Base-by-base conservation (phyloP, 2,329 filamentous ascomycete genomes). In the Alternaria arbusti region DNA sequence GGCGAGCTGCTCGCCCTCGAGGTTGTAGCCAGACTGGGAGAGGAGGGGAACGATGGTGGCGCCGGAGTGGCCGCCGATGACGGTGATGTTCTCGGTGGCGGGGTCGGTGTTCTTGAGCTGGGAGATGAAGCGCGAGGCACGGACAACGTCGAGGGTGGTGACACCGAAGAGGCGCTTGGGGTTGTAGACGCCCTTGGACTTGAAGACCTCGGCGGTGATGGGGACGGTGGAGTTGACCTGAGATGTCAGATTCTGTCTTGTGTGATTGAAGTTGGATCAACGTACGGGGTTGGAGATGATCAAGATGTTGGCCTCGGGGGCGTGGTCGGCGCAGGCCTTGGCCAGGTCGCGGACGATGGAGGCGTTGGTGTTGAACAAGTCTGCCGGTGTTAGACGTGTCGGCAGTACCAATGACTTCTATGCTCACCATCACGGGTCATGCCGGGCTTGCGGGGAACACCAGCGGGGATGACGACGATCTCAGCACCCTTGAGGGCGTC, bases 361-460 rank as follows among this genome's bases (percentile, higher is more conserved):
- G 84, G 96, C 96, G 85, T 99, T 99, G 88, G 95, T 99, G 90
- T 98, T 98, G 94, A 99, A 99, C 71, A 99, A 91, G 83, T 99
- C 95, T 89, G 63, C 43, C 11, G 47, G 32, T 6, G 58, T 74
- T 49, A 76, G 64, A 46, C 32, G 45, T 57, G 59, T 30, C 45
- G 47, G 56, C 23, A 47, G 43, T 13, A 9, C 26, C n/a, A 10
- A 23, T 20, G 4, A 20, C 28, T 44, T 47, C 15, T 40, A 17
- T 68, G 57, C 84, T 68, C 85, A 90, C 88, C 88, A 85, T 99
- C 96, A 88, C 96, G 94, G 86, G 92, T 97, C 96, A 99, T 99
- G 85, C 96, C 96, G 82, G 96, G 96, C 90, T 97, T 97, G 86
- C 96, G 94, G 81, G 96, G 96, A 73, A 99, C 95, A 88, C 96